phyloP scores from a whole-genome alignment of 352 stramenopile species.

The Phytophthora sp. region DNA sequence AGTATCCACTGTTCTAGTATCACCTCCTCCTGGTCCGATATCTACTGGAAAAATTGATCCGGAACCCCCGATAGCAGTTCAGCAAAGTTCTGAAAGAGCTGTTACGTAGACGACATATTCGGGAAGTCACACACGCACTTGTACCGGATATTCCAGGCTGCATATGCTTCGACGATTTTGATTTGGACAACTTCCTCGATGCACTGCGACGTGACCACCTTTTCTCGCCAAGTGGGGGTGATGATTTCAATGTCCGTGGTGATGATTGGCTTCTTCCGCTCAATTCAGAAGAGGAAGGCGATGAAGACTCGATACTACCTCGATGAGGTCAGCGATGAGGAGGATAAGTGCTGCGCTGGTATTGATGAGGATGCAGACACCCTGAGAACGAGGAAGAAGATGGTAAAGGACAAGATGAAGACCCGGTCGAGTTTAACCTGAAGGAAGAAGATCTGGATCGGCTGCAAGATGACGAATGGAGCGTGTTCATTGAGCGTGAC shows the following conservation, averaged over 20 bases:
- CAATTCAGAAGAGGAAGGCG: not conserved
- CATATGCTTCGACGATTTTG: not conserved
- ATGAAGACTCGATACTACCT: not conserved
- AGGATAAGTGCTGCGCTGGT: not conserved
- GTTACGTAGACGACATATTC: not conserved
- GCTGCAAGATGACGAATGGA: no score
- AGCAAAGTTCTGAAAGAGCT: no score
- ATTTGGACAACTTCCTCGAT: constrained; percentile 7
- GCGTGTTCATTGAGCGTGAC: no score
- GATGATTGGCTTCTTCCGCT: not conserved
- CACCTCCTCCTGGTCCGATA: not conserved
- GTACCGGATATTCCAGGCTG: not conserved
- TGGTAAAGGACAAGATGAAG: no score
- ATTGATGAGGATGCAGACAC: no score
- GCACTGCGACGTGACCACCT: not conserved
- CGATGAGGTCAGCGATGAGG: not conserved
- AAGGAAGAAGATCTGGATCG: no score
- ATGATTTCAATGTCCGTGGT: not conserved
- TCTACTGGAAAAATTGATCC: not conserved
- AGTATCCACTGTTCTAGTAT: not conserved
- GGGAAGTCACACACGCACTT: not conserved
- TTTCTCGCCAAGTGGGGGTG: not conserved
- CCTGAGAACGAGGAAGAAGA: no score
- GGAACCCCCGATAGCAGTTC: no score
- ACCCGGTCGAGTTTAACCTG: no score